These are phyloP conservation scores for Phylloporus sp. DNA, from an alignment of 768 basidiomycete genomes.

Conservation along the genomic window DNA sequence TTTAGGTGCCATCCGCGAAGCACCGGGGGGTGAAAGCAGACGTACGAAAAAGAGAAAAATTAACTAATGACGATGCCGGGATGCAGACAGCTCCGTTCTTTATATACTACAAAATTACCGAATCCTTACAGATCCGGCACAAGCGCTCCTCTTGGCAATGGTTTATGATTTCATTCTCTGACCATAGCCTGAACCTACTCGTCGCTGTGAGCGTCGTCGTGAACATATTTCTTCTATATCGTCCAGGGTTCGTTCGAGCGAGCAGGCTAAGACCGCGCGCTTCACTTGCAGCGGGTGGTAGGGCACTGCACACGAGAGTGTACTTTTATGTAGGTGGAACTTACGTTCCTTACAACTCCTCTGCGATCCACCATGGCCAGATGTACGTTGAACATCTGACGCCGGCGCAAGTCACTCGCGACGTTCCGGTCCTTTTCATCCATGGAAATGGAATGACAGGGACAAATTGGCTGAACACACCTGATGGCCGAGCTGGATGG, in stretches of 20 bases:
- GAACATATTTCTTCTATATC: conserved; percentile 16
- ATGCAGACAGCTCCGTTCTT: too few relatives aligned
- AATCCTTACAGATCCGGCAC: not conserved
- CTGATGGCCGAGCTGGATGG: conserved; percentile 52
- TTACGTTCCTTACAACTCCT: conserved; percentile 34
- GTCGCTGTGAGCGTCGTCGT: conserved; percentile 13
- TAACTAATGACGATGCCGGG: not conserved
- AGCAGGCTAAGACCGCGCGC: not conserved
- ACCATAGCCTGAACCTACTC: conserved; percentile 5
- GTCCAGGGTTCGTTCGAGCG: not conserved
- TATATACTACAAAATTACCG: too few relatives aligned
- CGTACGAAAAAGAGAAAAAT: conserved; percentile 31
- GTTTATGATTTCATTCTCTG: conserved; percentile 7
- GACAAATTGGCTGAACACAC: conserved; percentile 48
- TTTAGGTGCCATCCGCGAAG: conserved; percentile 55
- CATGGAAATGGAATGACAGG: conserved; percentile 52
- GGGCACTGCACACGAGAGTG: conserved; percentile 40
- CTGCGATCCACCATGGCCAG: conserved; percentile 39
- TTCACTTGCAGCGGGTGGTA: conserved; percentile 7
- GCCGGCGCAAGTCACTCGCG: conserved; percentile 35
- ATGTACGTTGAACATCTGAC: conserved; percentile 51
- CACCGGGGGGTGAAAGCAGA: conserved; percentile 44
- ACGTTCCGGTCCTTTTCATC: conserved; percentile 42
- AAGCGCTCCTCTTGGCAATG: too few relatives aligned
- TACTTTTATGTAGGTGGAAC: conserved; percentile 47